Conservation (phyloP, 768 basidiomycete genomes). For the Lyophyllum atratum region DNA sequence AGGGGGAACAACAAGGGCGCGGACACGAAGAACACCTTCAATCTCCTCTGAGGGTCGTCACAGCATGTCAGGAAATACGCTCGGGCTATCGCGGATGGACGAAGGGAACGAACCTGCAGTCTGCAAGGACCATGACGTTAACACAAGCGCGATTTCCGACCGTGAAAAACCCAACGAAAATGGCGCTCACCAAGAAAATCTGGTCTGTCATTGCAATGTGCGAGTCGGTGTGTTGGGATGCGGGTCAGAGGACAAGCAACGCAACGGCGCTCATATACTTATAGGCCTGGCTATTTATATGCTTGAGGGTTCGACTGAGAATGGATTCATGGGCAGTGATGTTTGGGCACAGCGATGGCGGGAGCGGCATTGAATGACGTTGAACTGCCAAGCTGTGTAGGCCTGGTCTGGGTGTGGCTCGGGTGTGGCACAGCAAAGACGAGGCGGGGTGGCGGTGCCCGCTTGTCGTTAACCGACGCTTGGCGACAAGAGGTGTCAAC, state of each 20-base stretch:
- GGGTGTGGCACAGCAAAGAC: conserved; percentile 1
- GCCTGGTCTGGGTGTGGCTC: no score
- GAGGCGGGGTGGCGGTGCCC: conserved; percentile 9
- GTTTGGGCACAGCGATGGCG: no score
- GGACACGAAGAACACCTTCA: conserved; percentile 6
- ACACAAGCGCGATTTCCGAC: not conserved
- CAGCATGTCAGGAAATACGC: not conserved
- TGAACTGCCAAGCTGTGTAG: no score
- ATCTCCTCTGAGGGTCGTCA: conserved; percentile 11
- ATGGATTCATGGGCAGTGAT: no score
- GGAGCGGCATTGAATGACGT: not conserved
- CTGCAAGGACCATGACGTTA: conserved; percentile 12
- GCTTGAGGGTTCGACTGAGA: not conserved
- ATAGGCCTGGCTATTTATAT: conserved; percentile 4
- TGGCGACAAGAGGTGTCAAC: no score
- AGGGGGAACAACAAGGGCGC: not conserved
- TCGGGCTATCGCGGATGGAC: not conserved
- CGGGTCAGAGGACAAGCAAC: not conserved
- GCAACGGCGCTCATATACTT: not conserved
- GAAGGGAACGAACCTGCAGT: conserved; percentile 7
- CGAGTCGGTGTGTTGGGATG: no score
- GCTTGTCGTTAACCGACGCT: not conserved
- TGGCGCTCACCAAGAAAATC: conserved; percentile 1
- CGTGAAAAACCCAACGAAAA: not conserved
- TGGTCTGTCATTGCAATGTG: conserved; percentile 4